Evolutionary conservation across 2,329 filamentous ascomycete species (phyloP).

Genomic region (Chaetomiaceae sp.): DNA sequence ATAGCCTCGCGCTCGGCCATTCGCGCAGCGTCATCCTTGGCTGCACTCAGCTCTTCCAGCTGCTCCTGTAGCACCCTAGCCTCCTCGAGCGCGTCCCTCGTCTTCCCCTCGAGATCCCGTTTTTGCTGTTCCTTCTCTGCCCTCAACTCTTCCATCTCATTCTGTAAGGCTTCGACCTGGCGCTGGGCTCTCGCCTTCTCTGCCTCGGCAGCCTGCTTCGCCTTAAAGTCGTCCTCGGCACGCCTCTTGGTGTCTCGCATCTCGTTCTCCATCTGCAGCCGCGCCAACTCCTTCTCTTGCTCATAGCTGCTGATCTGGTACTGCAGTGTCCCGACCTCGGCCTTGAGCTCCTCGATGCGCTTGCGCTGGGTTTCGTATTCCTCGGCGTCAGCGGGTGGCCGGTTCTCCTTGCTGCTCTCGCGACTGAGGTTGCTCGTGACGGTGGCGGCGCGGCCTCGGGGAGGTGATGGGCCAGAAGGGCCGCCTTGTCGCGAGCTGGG

Average conservation of each 20-base stretch:
- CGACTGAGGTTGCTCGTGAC: constrained; percentile 44
- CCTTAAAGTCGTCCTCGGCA: constrained; percentile 80
- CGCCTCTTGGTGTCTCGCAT: constrained; percentile 73
- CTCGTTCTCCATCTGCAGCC: constrained; percentile 77
- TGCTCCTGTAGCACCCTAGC: constrained; percentile 74
- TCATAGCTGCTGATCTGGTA: constrained; percentile 85
- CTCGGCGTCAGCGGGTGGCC: constrained; percentile 54
- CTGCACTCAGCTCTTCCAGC: constrained; percentile 62
- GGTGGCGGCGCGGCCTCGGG: constrained; percentile 21
- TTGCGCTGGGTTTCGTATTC: constrained; percentile 55
- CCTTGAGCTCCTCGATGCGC: constrained; percentile 73
- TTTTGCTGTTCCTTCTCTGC: constrained; percentile 52
- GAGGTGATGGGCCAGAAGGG: constrained; percentile 21
- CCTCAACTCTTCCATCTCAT: constrained; percentile 50
- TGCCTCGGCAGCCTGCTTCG: constrained; percentile 55
- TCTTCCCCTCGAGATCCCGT: constrained; percentile 62
- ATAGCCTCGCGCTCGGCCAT: constrained; percentile 50
- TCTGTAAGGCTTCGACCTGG: constrained; percentile 46
- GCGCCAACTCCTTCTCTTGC: constrained; percentile 78
- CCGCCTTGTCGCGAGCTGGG: constrained; percentile 26
- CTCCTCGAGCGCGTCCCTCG: constrained; percentile 68
- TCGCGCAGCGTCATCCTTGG: constrained; percentile 66
- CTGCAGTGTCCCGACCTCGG: constrained; percentile 79
- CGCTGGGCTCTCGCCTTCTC: constrained; percentile 48
- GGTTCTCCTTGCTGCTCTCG: constrained; percentile 58